Evolutionary conservation across 352 stramenopile species (phyloP).

Genomic region (Phytophthora colocasiae): DNA sequence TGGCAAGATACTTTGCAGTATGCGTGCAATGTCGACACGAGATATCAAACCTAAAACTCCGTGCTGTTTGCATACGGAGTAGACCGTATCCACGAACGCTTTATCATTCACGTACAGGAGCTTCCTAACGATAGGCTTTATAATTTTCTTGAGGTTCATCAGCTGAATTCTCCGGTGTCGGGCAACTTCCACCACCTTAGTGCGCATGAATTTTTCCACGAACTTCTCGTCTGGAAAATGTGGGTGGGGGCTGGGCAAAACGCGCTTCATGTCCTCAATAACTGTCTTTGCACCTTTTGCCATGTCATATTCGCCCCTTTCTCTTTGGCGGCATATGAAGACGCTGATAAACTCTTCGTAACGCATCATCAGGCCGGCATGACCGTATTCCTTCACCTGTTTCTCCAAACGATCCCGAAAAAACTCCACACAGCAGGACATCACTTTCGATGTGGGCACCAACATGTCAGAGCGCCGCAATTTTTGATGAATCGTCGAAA

Average conservation of each 20-base stretch:
- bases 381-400: conserved; percentile 45
- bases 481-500: conserved; percentile 44
- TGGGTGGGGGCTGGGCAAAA: conserved; percentile 50
- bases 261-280: conserved; percentile 57
- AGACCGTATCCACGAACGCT: conserved; percentile 50
- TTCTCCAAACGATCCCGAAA: conserved; percentile 51
- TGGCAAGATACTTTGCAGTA: conserved; percentile 47
- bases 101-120: conserved; percentile 52
- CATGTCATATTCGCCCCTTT: conserved; percentile 24
- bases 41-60: conserved; percentile 43
- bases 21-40: conserved; percentile 39
- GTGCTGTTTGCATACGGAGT: conserved; percentile 50
- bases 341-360: conserved; percentile 67
- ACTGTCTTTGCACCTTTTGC: conserved; percentile 29
- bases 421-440: conserved; percentile 38
- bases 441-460: conserved; percentile 54
- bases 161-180: conserved; percentile 50
- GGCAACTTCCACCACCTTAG: conserved; percentile 41
- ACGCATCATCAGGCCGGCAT: conserved; percentile 53
- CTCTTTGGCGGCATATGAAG: conserved; percentile 44
- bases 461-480: conserved; percentile 45
- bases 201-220: conserved; percentile 45
- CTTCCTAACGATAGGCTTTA: conserved; percentile 47
- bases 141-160: conserved; percentile 53
- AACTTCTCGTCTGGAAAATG: conserved; percentile 54